Conservation (phyloP, 495 filamentous ascomycete species). For the Emericellopsis terricola region DNA sequence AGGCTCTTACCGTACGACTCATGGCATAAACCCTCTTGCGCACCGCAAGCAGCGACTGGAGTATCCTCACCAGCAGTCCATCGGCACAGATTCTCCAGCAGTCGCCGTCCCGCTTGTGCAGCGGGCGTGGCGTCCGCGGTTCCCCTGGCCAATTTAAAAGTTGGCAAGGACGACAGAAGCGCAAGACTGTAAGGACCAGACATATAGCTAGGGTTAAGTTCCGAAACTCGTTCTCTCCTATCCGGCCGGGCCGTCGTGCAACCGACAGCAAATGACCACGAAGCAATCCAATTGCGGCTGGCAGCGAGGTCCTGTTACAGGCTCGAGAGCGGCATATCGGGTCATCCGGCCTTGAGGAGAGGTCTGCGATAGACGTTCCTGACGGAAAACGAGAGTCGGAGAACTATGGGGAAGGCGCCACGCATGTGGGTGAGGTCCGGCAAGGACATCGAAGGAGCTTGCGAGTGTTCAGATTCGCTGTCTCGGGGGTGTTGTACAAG, state of each 20-base stretch:
- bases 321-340: constrained; percentile 20
- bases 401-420: constrained; percentile 48
- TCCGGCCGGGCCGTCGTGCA: constrained; percentile 12
- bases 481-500: too few species aligned
- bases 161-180: constrained; percentile 20
- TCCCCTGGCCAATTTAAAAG: constrained; percentile 18
- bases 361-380: constrained; percentile 35
- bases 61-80: constrained; percentile 20
- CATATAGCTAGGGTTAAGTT: constrained; percentile 63
- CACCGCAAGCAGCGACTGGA: constrained; percentile 26
- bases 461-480: too few species aligned
- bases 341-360: constrained; percentile 11
- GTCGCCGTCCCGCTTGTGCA: constrained; percentile 20
- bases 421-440: constrained; percentile 23
- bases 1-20: constrained; percentile 47
- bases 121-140: constrained; percentile 9
- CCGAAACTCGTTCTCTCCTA: constrained; percentile 38
- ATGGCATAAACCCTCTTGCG: constrained; percentile 28
- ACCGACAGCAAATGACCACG: constrained; percentile 4
- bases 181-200: constrained; percentile 38
- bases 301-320: constrained; percentile 19
- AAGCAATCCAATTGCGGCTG: constrained; percentile 16
- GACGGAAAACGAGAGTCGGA: constrained; percentile 45
- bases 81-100: constrained; percentile 10
- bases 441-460: constrained; percentile 1